Percentiles rank a stretch among this genome's conserved stretches.
Evolutionary conservation across 805 yeast genomes (phyloP).

Genomic region (Pichia occidentalis): DNA sequence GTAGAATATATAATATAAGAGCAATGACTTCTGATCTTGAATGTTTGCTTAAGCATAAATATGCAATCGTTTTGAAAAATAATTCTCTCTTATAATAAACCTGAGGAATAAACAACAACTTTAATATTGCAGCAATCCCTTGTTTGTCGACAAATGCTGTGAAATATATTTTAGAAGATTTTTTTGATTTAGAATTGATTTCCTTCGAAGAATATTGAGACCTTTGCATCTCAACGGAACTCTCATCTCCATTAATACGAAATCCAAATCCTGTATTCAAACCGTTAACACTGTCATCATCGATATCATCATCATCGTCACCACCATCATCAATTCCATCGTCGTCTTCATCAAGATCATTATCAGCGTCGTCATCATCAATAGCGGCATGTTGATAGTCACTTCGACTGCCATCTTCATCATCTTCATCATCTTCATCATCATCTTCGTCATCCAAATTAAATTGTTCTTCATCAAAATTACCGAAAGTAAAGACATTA

Average conservation of each 20-base stretch:
- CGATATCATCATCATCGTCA: conserved; percentile 13
- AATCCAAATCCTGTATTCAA: conserved; percentile 2
- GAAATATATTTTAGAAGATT: conserved; percentile 36
- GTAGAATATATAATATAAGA: conserved; percentile 57
- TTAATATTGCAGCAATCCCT: conserved; percentile 67
- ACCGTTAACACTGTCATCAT: conserved; percentile 21
- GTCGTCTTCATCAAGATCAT: conserved; percentile 12
- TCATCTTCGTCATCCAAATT: conserved; percentile 25
- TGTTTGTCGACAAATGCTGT: conserved; percentile 67
- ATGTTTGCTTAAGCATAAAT: conserved; percentile 69
- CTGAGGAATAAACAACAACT: conserved; percentile 69
- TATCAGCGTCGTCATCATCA: conserved; percentile 15
- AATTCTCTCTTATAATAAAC: conserved; percentile 54
- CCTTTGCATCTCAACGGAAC: conserved; percentile 9
- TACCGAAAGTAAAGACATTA: no score
- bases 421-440: conserved; percentile 19
- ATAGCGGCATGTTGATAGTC: no score
- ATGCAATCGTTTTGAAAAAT: conserved; percentile 58
- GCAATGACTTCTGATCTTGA: conserved; percentile 71
- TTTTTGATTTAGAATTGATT: conserved; percentile 22
- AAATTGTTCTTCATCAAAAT: conserved; percentile 26
- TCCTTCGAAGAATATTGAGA: no score
- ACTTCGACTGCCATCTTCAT: no score
- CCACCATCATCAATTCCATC: conserved; percentile 13
- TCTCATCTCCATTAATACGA: not conserved